Base-by-base conservation (phyloP, 2,329 filamentous ascomycete species). In the Aureobasidium subglaciale region DNA sequence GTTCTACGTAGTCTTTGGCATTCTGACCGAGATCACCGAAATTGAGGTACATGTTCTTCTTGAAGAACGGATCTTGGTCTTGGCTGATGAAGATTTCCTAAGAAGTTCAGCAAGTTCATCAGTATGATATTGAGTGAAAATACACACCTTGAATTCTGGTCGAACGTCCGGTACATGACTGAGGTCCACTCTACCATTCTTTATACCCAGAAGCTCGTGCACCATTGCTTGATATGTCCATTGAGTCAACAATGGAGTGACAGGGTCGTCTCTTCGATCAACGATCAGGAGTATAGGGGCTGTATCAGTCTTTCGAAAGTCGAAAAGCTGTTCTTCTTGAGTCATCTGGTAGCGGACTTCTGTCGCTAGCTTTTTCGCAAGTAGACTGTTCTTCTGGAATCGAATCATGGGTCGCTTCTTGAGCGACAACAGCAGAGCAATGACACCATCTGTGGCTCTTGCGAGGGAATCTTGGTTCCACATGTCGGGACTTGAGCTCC, bases 201-300 rank as follows among this genome's bases (percentile, higher is more conserved):
- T 83, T 62, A 99, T 96, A 5, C 93, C 93, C 11, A 99, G 78
- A 2, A 97, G 75, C 66, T 99, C 93, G 68, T 99, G 93, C 0
- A 99, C 93, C 91, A 99, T 99, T n/a, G 93, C 93, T 72, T 99
- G 93, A 67, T 99, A 99, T 24, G 93, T 99, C 93, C 93, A 99
- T 69, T 99, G 93, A 2, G 90, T 96, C 46, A 99, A 79, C 10
- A 99, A 75, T 0, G 93, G 93, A 3, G 93, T 99, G 49, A 97
- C 87, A 0, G 93, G 92, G 65, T 99, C 93, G 67, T 96, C 91
- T 69, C 93, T 83, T 38, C 93, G 84, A 71, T 99, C 93, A 27
- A 99, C 74, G 54, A 99, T 83, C 30, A 99, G 78, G 13, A 99
- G 77, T 63, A 99, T 91, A 0, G 95, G 93, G 8, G 92, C 88